Evolutionary conservation across 139 green algal species (phyloP), one percentile per base, ranked within the genome.

Genomic region (Coelastrella sp.): DNA sequence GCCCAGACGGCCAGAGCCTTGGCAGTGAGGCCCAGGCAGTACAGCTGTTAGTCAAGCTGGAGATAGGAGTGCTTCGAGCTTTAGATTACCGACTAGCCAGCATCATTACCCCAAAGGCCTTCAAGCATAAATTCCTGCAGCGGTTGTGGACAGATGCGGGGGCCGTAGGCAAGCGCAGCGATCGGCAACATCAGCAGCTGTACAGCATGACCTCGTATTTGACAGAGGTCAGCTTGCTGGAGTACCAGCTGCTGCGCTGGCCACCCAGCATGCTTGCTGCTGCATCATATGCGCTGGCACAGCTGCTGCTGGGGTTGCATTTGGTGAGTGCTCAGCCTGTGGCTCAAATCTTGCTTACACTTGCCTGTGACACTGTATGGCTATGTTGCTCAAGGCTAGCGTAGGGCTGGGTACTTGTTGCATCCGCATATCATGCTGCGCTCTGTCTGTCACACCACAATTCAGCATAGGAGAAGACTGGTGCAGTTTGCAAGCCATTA

Each of bases 231-330:
- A 32, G 60, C 16, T 5, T 86, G 32, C 65, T 91, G 61, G 87
- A 91, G 56, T 86, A 71, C n/a, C 20, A 73, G 23, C 78, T 91
- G 87, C 78, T 80, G 54, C 32, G 20, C 19, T 68, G 59, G 20
- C 65, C 22, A n/a, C 78, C 78, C 6, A 79, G 56, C 19, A 10
- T 32, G 64, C 3, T 82, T 3, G 87, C 87, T 20, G 32, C 78
- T 20, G 87, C 87, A 47, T 47, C 61, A 11, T 73, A 80, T 47
- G 79, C 57, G 7, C 60, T 75, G 0, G 78, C 77, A 54, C 87
- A 91, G 20, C 57, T 79, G 61, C 87, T 87, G 23, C 47, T 81
- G 5, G 66, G 79, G 16, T 57, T 71, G 4, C 87, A 73, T 4
- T 5, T 91, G 5, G 65, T 57, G 23, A 58, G 23, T 57, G n/a